Evolutionary conservation across 495 filamentous ascomycete species (phyloP).

Genomic region (Saxophila tyrrhenica): DNA sequence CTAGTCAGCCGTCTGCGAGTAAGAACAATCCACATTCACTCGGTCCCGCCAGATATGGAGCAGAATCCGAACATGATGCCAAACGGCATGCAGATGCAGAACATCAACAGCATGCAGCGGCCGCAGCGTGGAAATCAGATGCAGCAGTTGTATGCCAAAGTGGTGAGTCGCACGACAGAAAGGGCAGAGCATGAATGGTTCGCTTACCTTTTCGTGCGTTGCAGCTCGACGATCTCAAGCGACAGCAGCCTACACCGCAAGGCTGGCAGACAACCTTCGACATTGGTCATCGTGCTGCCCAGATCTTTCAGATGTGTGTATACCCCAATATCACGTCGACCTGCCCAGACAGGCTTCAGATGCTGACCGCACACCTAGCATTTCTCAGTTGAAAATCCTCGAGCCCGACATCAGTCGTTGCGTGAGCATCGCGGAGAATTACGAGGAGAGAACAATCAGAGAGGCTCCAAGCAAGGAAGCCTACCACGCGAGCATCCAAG

Average conservation of each 20-base stretch:
- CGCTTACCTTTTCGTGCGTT: not conserved
- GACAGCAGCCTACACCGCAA: too few species aligned
- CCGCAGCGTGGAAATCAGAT: constrained; percentile 5
- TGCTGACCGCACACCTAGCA: not conserved
- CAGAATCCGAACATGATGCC: constrained; percentile 5
- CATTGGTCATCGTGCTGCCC: not conserved
- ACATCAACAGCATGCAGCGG: constrained; percentile 16
- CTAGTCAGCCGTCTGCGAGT: too few species aligned
- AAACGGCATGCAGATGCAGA: not conserved
- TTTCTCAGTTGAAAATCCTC: constrained; percentile 4
- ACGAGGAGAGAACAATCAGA: constrained; percentile 4
- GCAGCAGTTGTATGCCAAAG: constrained; percentile 8
- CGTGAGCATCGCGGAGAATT: constrained; percentile 3
- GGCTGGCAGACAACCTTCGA: constrained; percentile 16
- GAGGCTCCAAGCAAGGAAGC: constrained; percentile 4
- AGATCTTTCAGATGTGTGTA: constrained; percentile 8
- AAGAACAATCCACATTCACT: too few species aligned
- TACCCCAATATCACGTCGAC: not conserved
- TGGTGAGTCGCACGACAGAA: not conserved
- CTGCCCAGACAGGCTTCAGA: not conserved
- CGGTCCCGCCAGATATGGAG: constrained; percentile 8
- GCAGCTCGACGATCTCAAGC: not conserved
- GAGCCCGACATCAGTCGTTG: not conserved
- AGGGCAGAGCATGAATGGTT: not conserved
- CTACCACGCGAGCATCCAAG: constrained; percentile 2